Base-by-base conservation (phyloP, 768 basidiomycete genomes). In the Panellus pusillus region DNA sequence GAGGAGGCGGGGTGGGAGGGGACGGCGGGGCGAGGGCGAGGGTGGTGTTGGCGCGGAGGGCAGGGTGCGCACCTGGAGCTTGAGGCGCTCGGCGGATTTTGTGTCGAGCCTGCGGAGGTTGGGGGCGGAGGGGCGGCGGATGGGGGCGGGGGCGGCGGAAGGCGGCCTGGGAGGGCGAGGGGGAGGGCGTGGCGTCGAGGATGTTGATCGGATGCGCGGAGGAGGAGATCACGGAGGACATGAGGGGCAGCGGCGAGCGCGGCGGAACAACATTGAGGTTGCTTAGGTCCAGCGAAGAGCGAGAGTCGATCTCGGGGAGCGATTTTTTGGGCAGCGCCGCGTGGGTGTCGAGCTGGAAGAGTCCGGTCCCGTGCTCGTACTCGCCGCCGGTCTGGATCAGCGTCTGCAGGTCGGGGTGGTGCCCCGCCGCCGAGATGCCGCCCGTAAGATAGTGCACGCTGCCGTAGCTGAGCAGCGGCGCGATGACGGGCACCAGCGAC, bases 301-400 rank as follows among this genome's bases (percentile, higher is more conserved):
- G 58, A 18, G 19, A 75, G 63, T 89, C 87, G 44, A 87, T 74
- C 65, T 88, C 82, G 43, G 80, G 78, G 7, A 84, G 70, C 27
- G 70, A 64, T 63, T 77, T 80, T 3, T 80, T 74, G 28, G 79
- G 78, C 18, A 75, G 64, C 9, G 81, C 80, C 38, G 79, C 72
- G 42, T 72, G 61, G 49, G 86, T 88, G 63, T 89, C 82, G 19
- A 90, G 79, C 65, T 87, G 86, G 66, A 84, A 87, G 32, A 91
- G 71, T 1, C 86, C 86, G 6, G 31, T 32, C 6, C 31, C 31
- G 13, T 60, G 57, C 37, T 67, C 61, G 28, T 59, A 61, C 20
- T 77, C 75, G 32, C 67, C 74, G 20, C 74, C 76, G 39, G 76
- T 72, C 5, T 78, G 66, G 54, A 91, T 74, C 49, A 81, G 66